Evolutionary conservation across 257 asterid species (phyloP), one percentile per base, ranked within the genome.

Genomic region (Eucommia ulmoides): DNA sequence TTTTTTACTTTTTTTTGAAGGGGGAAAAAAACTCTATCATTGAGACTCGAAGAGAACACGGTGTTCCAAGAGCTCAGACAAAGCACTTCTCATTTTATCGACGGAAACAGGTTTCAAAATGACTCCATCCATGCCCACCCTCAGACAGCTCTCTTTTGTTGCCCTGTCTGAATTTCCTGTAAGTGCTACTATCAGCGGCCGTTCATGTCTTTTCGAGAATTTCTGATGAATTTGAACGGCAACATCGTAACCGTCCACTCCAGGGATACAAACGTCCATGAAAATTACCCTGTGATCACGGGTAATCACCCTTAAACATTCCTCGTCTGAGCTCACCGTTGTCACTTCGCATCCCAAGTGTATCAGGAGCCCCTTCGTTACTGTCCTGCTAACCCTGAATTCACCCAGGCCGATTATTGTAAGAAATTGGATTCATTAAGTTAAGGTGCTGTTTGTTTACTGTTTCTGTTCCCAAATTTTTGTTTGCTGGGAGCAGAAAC

Each of bases 311-410:
- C 81, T 66, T 20, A 81, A 55, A 59, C 99, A 86, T 68, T 91
- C 99, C 0, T 91, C 99, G 17, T 75, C 83, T 0, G 96, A 73
- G 25, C 70, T 54, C 54, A 75, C 84, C 2, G 87, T 75, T 41
- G 76, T 53, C 45, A 86, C 99, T 48, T 86, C 93, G 55, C 94
- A 91, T 23, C 99, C 95, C 16, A 86, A 76, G 82, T 81, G 96
- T 47, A 74, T 59, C 1, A 91, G 84, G 41, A 91, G 92, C 53
- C 88, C 88, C 80, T 72, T 80, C 47, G 99, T 86, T 47, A 68
- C 95, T 84, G 64, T 79, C 54, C 93, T 85, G 26, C 96, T 87
- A 53, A 86, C 82, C 67, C 98, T 91, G 78, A 64, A 49, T n/a
- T 20, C 47, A 52, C 35, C 23, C 24, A 3, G 24, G 12, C 38